A percentile compares a stretch with the other conserved stretches of the same genome.
Evolutionary conservation across 805 yeast genomes (phyloP).

Genomic region (Sugiyamaella americana): DNA sequence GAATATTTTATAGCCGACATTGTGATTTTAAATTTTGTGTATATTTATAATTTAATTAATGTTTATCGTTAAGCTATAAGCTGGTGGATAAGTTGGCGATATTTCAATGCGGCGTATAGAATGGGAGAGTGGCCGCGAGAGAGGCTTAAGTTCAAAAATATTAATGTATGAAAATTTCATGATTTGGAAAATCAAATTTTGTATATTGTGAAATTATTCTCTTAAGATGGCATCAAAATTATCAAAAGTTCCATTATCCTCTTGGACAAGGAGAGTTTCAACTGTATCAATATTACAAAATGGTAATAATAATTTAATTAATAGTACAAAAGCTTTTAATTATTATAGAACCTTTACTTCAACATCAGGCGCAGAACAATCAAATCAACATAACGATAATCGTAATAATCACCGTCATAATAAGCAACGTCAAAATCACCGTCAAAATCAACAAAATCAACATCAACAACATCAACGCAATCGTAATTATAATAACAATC

Average conservation of each 20-base stretch:
- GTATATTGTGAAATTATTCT: neutral
- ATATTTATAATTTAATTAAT: neutral
- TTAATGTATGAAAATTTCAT: too few species aligned
- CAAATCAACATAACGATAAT: neutral
- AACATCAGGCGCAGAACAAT: neutral
- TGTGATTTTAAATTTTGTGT: slow-evolving; percentile 5
- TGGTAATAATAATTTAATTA: neutral
- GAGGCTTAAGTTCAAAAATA: too few species aligned
- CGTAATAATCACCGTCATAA: neutral
- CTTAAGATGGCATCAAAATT: slow-evolving; percentile 4
- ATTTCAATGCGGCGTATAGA: neutral
- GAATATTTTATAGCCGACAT: slow-evolving; percentile 41
- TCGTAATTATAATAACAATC: neutral
- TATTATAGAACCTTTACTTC: neutral
- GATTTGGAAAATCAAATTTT: too few species aligned
- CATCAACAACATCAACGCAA: neutral
- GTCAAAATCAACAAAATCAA: neutral
- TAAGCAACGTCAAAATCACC: neutral
- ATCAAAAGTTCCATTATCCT: neutral
- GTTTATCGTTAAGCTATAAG: neutral
- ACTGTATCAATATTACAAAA: neutral
- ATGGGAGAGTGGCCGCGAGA: neutral
- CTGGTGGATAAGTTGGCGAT: slow-evolving; percentile 2
- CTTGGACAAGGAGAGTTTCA: neutral
- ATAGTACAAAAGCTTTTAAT: neutral